phyloP scores from a whole-genome alignment of 352 stramenopile genomes.

The Phytophthora meadii region DNA sequence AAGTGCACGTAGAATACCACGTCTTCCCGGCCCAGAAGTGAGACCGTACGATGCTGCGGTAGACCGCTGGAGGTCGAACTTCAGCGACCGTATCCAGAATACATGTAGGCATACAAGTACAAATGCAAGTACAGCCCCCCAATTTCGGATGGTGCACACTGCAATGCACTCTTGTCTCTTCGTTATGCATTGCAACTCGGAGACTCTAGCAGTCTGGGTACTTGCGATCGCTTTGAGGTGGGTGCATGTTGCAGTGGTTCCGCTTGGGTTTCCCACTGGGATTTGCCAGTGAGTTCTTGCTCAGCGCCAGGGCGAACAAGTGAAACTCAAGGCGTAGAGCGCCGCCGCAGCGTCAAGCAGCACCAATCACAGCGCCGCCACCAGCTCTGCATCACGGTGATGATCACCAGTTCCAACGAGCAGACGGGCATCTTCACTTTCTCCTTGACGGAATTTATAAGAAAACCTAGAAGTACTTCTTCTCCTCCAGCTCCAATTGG shows the following conservation, averaged over 20 bases:
- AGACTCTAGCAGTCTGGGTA: background rate
- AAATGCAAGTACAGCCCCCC: too few species aligned
- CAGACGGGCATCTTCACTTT: background rate
- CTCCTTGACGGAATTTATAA: too few species aligned
- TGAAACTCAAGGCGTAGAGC: constrained; percentile 16
- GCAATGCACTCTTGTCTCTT: too few species aligned
- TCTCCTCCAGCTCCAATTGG: background rate
- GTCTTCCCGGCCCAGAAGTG: constrained; percentile 1
- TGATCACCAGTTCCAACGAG: background rate
- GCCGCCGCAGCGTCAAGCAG: constrained; percentile 4
- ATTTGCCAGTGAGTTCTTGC: constrained; percentile 13
- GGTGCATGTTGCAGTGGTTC: constrained; percentile 17
- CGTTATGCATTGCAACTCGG: background rate
- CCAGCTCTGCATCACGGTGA: constrained; percentile 18
- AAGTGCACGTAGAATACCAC: constrained; percentile 14
- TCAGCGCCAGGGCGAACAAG: constrained; percentile 12
- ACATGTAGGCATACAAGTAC: too few species aligned
- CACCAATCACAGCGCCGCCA: constrained; percentile 24
- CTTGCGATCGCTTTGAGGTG: background rate
- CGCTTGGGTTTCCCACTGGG: constrained; percentile 7
- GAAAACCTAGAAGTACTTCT: background rate
- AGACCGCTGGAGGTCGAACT: background rate
- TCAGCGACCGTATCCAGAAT: too few species aligned
- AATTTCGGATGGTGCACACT: too few species aligned
- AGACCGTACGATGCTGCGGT: constrained; percentile 10